These are phyloP conservation scores for Ophiostoma populinum DNA, from an alignment of 2,329 filamentous ascomycete genomes.

Conservation along the genomic window DNA sequence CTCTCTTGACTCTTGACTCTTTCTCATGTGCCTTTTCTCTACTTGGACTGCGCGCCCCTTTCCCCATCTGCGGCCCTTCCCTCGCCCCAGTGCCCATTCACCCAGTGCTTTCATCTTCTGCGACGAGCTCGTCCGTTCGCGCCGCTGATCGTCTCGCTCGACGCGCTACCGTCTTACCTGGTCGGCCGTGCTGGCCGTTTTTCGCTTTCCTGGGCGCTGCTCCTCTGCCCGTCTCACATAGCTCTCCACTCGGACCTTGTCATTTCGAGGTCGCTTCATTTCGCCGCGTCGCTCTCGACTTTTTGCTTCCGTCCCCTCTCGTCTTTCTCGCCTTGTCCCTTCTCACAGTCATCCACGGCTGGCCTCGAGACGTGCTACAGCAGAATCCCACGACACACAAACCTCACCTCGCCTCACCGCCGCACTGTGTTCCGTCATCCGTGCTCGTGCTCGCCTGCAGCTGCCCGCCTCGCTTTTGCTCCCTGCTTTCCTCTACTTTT, in stretches of 20 bases:
- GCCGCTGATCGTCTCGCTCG: background rate
- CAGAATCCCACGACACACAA: too few relatives aligned
- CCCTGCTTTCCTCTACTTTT: too few relatives aligned
- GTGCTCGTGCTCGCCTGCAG: too few relatives aligned
- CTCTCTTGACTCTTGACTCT: background rate
- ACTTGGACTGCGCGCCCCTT: background rate
- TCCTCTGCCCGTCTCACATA: background rate
- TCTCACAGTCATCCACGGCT: too few relatives aligned
- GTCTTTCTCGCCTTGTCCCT: background rate
- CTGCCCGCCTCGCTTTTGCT: too few relatives aligned
- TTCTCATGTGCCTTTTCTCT: background rate
- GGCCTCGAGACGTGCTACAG: too few relatives aligned
- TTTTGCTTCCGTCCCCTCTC: background rate
- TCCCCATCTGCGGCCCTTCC: constrained; percentile 1
- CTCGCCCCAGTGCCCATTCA: background rate
- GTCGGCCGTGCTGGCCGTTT: background rate
- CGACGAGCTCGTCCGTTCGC: background rate
- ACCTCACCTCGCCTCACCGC: too few relatives aligned
- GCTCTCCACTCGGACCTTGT: background rate
- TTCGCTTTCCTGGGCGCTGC: background rate
- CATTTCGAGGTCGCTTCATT: background rate
- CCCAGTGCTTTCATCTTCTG: background rate
- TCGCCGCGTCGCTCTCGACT: background rate
- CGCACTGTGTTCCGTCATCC: too few relatives aligned
- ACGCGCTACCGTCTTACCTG: background rate